Evolutionary conservation across 192 early-diverging fungal species (phyloP), one percentile per base, ranked within the genome.

Genomic region (Umbelopsis vinacea): DNA sequence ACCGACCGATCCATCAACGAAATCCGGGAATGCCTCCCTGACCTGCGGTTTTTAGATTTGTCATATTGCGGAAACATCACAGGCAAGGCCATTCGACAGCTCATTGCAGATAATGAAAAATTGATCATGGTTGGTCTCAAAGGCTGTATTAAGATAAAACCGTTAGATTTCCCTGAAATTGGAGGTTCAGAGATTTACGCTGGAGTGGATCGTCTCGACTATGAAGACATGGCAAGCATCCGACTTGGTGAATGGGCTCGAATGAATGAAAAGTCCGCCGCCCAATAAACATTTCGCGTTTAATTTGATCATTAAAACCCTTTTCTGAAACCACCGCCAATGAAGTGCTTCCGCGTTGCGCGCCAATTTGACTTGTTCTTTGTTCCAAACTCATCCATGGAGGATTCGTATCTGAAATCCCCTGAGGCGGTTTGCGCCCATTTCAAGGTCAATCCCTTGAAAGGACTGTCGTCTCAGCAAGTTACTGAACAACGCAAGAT

Each of bases 401-500:
- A 92, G 48, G 83, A 78, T 67, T 83, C 86, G 4, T 93, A 84
- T 71, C 85, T 83, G 47, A 85, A 87, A 77, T 81, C 82, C 33
- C 76, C 87, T 9, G 79, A 87, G 69, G 89, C 91, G 78, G 86
- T 94, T 52, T 86, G 91, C 37, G 84, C 85, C 67, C 72, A 82
- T 55, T 90, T 95, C 72, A 83, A 89, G 29, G 93, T 94, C 11
- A 82, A 89, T 52, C 70, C 82, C 19, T 60, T 85, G 4, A 80
- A 84, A 40, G 96, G 96, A 10, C 82, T 97, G 70, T 85, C 86
- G 6, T 63, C 77, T 35, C 75, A 75, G 40, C 92, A 97, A 74
- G 91, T 89, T 8, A 40, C 71, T 21, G 82, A 86, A 69, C 82
- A 88, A 46, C 78, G 86, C 52, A 79, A 84, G 35, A 82, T 88